A percentile compares a stretch with the other conserved stretches of the same genome.
These are phyloP conservation scores for Vaccinium corymbosum DNA, from an alignment of 148 eudicot species.

Conservation along the genomic window DNA sequence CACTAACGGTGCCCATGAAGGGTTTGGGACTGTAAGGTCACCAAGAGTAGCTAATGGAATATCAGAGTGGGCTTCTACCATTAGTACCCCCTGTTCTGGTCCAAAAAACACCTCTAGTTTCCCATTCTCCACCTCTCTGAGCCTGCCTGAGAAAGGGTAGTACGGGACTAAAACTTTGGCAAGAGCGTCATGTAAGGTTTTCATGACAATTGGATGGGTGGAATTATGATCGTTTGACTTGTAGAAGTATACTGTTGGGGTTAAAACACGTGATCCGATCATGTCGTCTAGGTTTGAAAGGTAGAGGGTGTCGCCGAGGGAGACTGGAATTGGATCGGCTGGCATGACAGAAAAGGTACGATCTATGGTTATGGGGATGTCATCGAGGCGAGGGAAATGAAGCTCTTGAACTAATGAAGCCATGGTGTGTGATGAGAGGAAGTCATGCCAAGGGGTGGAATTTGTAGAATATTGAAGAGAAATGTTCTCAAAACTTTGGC, in stretches of 20 bases:
- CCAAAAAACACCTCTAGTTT: constrained; percentile 76
- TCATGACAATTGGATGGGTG: constrained; percentile 21
- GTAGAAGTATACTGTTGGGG: constrained; percentile 89
- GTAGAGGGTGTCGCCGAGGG: constrained; percentile 53
- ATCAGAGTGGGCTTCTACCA: constrained; percentile 64
- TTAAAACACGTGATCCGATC: constrained; percentile 78
- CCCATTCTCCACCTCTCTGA: constrained; percentile 52
- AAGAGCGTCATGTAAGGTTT: constrained; percentile 54
- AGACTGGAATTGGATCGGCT: constrained; percentile 42
- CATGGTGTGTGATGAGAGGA: constrained; percentile 30
- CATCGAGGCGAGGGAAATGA: constrained; percentile 40
- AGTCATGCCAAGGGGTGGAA: constrained; percentile 9
- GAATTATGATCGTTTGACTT: constrained; percentile 17
- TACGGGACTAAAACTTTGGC: constrained; percentile 73
- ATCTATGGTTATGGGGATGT: constrained; percentile 54
- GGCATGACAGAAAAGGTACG: constrained; percentile 43
- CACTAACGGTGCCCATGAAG: constrained; percentile 65
- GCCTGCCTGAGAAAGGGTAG: constrained; percentile 84
- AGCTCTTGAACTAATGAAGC: constrained; percentile 65
- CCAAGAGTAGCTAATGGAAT: constrained; percentile 52
- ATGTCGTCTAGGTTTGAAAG: constrained; percentile 92
- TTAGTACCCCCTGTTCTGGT: constrained; percentile 66
- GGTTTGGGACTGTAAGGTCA: constrained; percentile 70
- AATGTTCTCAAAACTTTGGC: neutral
- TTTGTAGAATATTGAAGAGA: constrained; percentile 23